Evolutionary conservation across 2,329 filamentous ascomycete genomes (phyloP).

Genomic region (Blumeriella jaapii): DNA sequence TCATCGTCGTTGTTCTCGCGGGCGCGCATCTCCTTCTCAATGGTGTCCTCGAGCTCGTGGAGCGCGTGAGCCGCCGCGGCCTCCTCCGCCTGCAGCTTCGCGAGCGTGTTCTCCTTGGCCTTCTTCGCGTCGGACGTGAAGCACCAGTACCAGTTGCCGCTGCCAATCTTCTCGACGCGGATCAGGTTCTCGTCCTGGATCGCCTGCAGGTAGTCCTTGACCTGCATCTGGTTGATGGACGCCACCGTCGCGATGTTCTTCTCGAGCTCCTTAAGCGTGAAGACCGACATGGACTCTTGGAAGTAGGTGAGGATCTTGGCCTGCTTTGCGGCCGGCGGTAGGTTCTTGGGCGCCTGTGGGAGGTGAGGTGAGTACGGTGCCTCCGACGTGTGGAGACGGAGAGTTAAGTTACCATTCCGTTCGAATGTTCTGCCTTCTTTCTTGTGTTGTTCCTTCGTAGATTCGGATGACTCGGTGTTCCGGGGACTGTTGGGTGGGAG

Average conservation of each 20-base stretch:
- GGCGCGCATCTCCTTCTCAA: too few relatives aligned
- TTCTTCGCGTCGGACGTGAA: slow-evolving; percentile 45
- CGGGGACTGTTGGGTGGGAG: too few relatives aligned
- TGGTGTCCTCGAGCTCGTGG: slow-evolving; percentile 26
- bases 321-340: slow-evolving; percentile 46
- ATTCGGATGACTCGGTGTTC: background rate
- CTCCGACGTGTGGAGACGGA: background rate
- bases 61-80: slow-evolving; percentile 27
- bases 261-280: slow-evolving; percentile 57
- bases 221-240: slow-evolving; percentile 53
- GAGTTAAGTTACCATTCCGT: slow-evolving; percentile 5
- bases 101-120: slow-evolving; percentile 32
- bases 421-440: background rate
- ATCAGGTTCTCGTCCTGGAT: slow-evolving; percentile 50
- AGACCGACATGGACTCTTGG: slow-evolving; percentile 46
- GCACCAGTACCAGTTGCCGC: slow-evolving; percentile 62
- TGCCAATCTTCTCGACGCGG: slow-evolving; percentile 57
- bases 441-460: background rate
- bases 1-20: slow-evolving; percentile 26
- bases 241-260: slow-evolving; percentile 49
- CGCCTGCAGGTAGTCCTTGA: slow-evolving; percentile 54
- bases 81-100: slow-evolving; percentile 29
- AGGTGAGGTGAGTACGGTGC: background rate
- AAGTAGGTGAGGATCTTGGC: slow-evolving; percentile 47
- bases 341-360: slow-evolving; percentile 38